Evolutionary conservation across 2,329 filamentous ascomycete species (phyloP).

Genomic region (Helotiales sp.): DNA sequence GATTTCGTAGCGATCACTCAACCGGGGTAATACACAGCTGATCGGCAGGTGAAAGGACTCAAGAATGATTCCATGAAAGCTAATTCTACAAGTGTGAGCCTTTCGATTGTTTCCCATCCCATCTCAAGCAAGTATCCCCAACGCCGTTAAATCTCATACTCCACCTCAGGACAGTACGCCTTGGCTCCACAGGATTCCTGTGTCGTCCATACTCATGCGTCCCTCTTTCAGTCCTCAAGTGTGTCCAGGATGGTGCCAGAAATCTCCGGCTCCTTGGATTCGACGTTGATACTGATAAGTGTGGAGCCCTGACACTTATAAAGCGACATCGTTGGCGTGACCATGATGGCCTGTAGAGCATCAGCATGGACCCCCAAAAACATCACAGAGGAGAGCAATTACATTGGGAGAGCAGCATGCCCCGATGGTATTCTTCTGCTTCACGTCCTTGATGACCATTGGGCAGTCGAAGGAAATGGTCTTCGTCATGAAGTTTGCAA

Average conservation of each 20-base stretch:
- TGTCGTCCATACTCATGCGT: background rate
- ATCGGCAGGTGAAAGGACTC: background rate
- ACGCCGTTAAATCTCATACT: background rate
- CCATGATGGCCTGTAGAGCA: background rate
- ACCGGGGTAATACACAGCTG: background rate
- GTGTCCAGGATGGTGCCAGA: background rate
- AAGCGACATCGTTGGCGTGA: background rate
- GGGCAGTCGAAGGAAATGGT: background rate
- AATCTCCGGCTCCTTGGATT: background rate
- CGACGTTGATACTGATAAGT: background rate
- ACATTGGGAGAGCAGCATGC: slow-evolving; percentile 7
- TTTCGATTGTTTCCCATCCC: too few relatives aligned
- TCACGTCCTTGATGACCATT: slow-evolving; percentile 1
- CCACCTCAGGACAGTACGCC: background rate
- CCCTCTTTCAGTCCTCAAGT: background rate
- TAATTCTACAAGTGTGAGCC: background rate
- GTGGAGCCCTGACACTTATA: slow-evolving; percentile 2
- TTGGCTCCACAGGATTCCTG: background rate
- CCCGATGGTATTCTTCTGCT: slow-evolving; percentile 2
- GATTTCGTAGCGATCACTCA: background rate
- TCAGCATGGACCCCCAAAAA: background rate
- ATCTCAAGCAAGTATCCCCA: background rate
- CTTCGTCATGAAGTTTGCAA: background rate
- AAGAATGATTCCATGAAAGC: background rate
- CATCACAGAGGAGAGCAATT: background rate